Evolutionary conservation across 805 yeast species (phyloP).

Genomic region (Zygoascus ofunaensis): DNA sequence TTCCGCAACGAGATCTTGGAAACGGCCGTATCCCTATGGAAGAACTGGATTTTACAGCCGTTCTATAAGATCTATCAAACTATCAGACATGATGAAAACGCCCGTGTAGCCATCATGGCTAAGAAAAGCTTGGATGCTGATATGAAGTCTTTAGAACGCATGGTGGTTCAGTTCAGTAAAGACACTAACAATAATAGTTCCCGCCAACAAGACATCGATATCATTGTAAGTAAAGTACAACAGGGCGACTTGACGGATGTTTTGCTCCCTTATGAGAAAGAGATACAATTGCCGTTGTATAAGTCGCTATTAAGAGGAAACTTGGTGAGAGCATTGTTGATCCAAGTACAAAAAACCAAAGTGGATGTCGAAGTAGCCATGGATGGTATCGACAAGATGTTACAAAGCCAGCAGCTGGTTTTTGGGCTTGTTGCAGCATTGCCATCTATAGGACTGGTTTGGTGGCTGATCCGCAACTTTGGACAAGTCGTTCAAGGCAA

Average conservation of each 20-base stretch:
- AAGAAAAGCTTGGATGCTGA: slow-evolving; percentile 74
- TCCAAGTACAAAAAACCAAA: slow-evolving; percentile 92
- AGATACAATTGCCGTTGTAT: slow-evolving; percentile 55
- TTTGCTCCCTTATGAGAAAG: slow-evolving; percentile 71
- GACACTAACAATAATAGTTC: background rate
- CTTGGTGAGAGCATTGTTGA: slow-evolving; percentile 64
- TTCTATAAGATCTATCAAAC: slow-evolving; percentile 61
- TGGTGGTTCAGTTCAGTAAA: slow-evolving; percentile 66
- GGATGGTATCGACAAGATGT: slow-evolving; percentile 78
- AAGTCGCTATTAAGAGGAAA: slow-evolving; percentile 57
- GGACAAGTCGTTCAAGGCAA: slow-evolving; percentile 10
- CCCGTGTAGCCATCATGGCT: slow-evolving; percentile 67
- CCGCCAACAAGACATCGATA: background rate
- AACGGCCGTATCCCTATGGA: slow-evolving; percentile 57
- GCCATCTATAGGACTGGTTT: slow-evolving; percentile 50
- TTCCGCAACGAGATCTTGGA: slow-evolving; percentile 48
- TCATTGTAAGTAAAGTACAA: slow-evolving; percentile 40
- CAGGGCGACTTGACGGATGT: slow-evolving; percentile 74
- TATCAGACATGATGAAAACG: slow-evolving; percentile 71
- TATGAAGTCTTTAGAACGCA: slow-evolving; percentile 69
- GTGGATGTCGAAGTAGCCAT: slow-evolving; percentile 91
- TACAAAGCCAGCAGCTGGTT: slow-evolving; percentile 88
- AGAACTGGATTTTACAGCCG: slow-evolving; percentile 81
- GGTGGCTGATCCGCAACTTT: slow-evolving; percentile 21
- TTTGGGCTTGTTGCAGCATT: slow-evolving; percentile 85